A percentile compares a stretch with the other conserved stretches of the same genome.
Evolutionary conservation across 345 rosid genomes (phyloP).

Genomic region (Hypericum androsaemum): DNA sequence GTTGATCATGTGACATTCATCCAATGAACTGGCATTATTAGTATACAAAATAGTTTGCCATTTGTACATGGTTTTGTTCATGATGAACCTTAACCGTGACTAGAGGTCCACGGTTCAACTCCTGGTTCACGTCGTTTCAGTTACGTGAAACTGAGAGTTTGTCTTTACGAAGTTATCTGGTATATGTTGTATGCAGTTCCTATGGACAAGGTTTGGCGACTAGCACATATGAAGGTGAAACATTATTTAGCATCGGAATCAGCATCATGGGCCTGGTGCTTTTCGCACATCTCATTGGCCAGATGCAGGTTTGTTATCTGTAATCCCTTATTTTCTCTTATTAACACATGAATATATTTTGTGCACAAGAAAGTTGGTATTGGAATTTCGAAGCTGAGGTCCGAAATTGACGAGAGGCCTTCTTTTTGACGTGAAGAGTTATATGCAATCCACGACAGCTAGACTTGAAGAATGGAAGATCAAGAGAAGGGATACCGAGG

Average conservation of each 20-base stretch:
- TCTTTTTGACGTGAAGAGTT: conserved; percentile 34
- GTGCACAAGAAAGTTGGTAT: background rate
- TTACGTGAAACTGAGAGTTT: background rate
- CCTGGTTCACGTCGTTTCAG: too few relatives aligned
- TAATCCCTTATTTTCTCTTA: background rate
- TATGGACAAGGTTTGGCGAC: conserved; percentile 67
- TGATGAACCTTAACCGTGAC: too few relatives aligned
- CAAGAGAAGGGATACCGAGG: conserved; percentile 76
- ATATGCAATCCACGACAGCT: conserved; percentile 73
- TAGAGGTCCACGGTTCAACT: too few relatives aligned
- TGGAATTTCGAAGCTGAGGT: too few relatives aligned
- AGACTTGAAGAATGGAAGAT: conserved; percentile 89
- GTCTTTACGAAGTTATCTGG: background rate
- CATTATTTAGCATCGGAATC: conserved; percentile 48
- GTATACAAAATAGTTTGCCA: too few relatives aligned
- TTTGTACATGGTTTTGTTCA: too few relatives aligned
- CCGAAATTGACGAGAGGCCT: background rate
- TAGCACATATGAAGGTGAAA: conserved; percentile 48
- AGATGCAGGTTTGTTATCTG: conserved; percentile 52
- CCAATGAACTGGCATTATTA: too few relatives aligned
- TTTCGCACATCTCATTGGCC: conserved; percentile 80
- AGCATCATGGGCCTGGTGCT: conserved; percentile 64
- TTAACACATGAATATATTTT: background rate
- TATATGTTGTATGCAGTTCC: conserved; percentile 40
- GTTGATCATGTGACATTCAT: too few relatives aligned